These are phyloP conservation scores for Cucumis melo DNA, from an alignment of 306 rosid species.

Conservation along the genomic window DNA sequence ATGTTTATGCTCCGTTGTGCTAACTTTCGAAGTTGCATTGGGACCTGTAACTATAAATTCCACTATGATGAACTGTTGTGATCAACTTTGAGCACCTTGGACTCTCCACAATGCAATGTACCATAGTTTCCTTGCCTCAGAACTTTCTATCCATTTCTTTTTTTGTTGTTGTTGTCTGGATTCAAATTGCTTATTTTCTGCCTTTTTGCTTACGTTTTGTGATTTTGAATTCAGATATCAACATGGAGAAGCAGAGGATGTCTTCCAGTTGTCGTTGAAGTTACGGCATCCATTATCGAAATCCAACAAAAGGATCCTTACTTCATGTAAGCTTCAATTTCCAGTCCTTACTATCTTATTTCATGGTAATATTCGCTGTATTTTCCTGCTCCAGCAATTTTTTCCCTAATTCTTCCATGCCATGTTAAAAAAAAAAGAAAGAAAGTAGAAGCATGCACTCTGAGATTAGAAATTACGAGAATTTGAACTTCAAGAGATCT, in stretches of 20 bases:
- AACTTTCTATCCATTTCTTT: neutral
- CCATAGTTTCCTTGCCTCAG: neutral
- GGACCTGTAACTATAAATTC: neutral
- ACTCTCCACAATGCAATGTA: neutral
- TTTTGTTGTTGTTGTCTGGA: neutral
- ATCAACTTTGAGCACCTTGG: neutral
- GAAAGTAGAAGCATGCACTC: neutral
- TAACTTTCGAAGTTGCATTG: neutral
- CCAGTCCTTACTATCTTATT: neutral
- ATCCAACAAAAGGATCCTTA: constrained; percentile 53
- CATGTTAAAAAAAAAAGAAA: neutral
- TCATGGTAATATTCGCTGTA: neutral
- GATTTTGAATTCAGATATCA: constrained; percentile 30
- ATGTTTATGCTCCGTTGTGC: neutral
- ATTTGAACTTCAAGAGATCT: neutral
- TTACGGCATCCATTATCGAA: constrained; percentile 61
- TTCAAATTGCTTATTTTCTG: neutral
- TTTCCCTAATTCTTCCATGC: neutral
- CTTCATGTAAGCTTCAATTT: constrained; percentile 29
- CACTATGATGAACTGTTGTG: neutral
- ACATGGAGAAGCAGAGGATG: constrained; percentile 84
- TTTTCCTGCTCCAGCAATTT: neutral
- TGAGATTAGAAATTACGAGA: neutral
- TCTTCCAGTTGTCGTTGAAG: constrained; percentile 57
- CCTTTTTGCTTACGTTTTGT: neutral